Conservation (phyloP, 306 rosid genomes). For the Casuarina glauca region DNA sequence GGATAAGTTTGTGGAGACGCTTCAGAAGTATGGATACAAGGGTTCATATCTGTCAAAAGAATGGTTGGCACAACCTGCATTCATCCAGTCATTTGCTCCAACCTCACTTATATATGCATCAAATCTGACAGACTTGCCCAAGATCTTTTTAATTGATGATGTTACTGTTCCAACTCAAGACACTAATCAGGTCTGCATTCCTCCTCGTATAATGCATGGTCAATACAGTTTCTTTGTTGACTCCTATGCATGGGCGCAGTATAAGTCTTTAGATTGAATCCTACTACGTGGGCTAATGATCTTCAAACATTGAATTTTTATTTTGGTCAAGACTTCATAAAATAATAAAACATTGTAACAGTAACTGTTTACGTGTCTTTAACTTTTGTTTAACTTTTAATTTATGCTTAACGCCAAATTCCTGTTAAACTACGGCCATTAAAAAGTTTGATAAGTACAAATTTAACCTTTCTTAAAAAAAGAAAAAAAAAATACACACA, state of each 20-base stretch:
- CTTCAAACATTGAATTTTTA: neutral
- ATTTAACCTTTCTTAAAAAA: neutral
- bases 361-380: neutral
- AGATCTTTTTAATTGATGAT: slow-evolving; percentile 70
- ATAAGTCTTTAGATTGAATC: slow-evolving; percentile 1
- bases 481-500: neutral
- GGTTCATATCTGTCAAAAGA: slow-evolving; percentile 82
- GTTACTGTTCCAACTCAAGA: slow-evolving; percentile 63
- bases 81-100: slow-evolving; percentile 94
- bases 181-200: slow-evolving; percentile 73
- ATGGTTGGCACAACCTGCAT: slow-evolving; percentile 83
- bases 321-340: neutral
- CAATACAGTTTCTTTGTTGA: neutral
- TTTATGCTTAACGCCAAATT: neutral
- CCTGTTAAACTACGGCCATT: neutral
- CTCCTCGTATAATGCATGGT: neutral
- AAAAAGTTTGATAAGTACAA: neutral
- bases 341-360: neutral
- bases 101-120: slow-evolving; percentile 69
- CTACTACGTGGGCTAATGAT: neutral
- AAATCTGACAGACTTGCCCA: slow-evolving; percentile 76
- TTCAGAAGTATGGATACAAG: slow-evolving; percentile 75
- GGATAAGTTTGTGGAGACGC: slow-evolving; percentile 85
- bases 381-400: neutral
- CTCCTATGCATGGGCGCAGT: neutral